A percentile compares a stretch with the other conserved stretches of the same genome.
phyloP scores from a whole-genome alignment of 805 yeast genomes.

The Kluyveromyces aestuarii region DNA sequence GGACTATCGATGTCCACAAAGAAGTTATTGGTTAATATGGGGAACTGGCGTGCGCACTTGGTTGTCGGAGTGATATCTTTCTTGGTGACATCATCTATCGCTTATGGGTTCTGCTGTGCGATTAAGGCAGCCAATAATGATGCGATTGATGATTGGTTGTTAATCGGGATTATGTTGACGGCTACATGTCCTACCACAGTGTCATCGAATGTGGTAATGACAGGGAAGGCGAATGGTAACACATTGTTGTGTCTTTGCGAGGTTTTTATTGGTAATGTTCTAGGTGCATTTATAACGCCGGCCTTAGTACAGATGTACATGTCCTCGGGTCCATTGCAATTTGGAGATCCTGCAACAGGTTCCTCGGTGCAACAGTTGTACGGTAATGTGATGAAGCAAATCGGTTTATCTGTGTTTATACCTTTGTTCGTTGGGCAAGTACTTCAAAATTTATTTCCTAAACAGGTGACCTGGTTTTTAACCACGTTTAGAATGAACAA shows the following conservation, averaged over 20 bases:
- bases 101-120: conserved; percentile 65
- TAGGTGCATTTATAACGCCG: conserved; percentile 86
- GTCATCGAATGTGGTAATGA: conserved; percentile 88
- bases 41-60: conserved; percentile 76
- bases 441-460: conserved; percentile 60
- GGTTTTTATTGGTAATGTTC: conserved; percentile 73
- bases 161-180: conserved; percentile 75
- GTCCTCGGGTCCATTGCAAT: conserved; percentile 47
- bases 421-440: conserved; percentile 88
- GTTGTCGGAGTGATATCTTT: conserved; percentile 62
- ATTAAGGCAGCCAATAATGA: conserved; percentile 49
- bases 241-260: conserved; percentile 71
- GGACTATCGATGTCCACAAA: conserved; percentile 70
- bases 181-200: conserved; percentile 90
- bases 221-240: conserved; percentile 77
- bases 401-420: conserved; percentile 74
- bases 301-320: conserved; percentile 69
- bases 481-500: conserved; percentile 53
- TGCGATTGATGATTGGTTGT: conserved; percentile 63
- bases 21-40: conserved; percentile 50
- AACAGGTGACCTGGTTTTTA: conserved; percentile 51
- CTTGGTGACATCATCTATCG: conserved; percentile 57
- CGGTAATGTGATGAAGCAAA: conserved; percentile 73
- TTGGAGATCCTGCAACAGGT: conserved; percentile 71
- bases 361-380: conserved; percentile 47